Base-by-base conservation (phyloP, 306 rosid genomes). In the Dalbergia cochinchinensis region DNA sequence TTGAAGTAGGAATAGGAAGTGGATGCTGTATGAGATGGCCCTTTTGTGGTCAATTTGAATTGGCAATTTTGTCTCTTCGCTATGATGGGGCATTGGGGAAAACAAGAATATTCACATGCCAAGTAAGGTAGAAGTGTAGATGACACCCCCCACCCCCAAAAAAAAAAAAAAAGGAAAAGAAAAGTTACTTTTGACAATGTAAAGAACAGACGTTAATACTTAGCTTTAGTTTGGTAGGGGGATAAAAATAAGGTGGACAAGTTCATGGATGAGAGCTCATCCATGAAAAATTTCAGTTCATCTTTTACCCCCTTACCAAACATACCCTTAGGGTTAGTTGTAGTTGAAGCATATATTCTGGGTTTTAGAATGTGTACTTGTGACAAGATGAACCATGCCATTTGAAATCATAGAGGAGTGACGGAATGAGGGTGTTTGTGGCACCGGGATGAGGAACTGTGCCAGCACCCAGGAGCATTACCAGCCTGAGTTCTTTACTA, bases 261-360 rank as follows among this genome's bases (percentile, higher is more conserved):
- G 1, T 26, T 26, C 31, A 26, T 26, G 31, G 3, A 26, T 26
- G 31, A 26, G 31, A 26, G 31, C 31, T 26, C 31, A 26, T 26
- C 31, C 31, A 26, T 26, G 31, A 1, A 26, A 26, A 26, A 0
- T 26, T 26, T 26, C 31, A 26, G 31, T 26, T 26, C 31, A 26
- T 26, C 31, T 26, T 26, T 26, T 26, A 26, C 31, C 31, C 31
- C 3, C 3, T 0, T 26, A 26, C 31, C 55, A 50, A 12, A 15
- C 79, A 16, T 19, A 20, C 19, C 7, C 73, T 67, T 77, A 50
- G 48, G 75, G 60, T 68, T 57, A 78, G 41, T 50, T 69, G 35
- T 45, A 22, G 16, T 57, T 34, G 63, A 34, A 74, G 16, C 48
- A 44, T 74, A 39, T 7, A 74, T 72, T 72, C 12, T 53, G 51